Conservation (phyloP, 495 filamentous ascomycete species). For the Articulospora tetracladia region DNA sequence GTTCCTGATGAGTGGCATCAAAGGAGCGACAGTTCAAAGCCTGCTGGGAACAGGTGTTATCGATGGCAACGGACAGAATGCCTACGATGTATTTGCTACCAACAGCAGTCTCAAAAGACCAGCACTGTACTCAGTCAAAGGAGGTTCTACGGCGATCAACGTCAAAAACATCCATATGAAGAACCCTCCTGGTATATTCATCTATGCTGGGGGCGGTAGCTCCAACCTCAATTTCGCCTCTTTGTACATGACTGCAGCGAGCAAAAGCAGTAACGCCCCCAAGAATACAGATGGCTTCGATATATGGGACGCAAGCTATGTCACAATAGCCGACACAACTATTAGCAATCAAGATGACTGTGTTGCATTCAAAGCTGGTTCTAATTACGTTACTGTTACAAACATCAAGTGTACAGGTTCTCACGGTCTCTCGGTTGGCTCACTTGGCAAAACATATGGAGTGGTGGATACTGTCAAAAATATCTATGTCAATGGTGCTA, state of each 20-base stretch:
- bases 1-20: slow-evolving; percentile 33
- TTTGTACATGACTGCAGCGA: slow-evolving; percentile 31
- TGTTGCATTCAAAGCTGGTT: slow-evolving; percentile 56
- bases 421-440: slow-evolving; percentile 64
- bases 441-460: slow-evolving; percentile 41
- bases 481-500: slow-evolving; percentile 32
- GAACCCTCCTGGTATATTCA: slow-evolving; percentile 43
- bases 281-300: slow-evolving; percentile 58
- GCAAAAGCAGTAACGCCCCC: slow-evolving; percentile 31
- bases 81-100: slow-evolving; percentile 35
- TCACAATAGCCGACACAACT: slow-evolving; percentile 44
- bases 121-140: slow-evolving; percentile 38
- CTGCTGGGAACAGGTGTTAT: slow-evolving; percentile 37
- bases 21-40: slow-evolving; percentile 33
- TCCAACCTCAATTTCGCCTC: slow-evolving; percentile 29
- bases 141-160: slow-evolving; percentile 29
- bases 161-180: slow-evolving; percentile 32
- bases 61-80: slow-evolving; percentile 42
- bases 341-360: slow-evolving; percentile 65
- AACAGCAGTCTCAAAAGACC: slow-evolving; percentile 35
- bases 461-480: slow-evolving; percentile 35
- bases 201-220: slow-evolving; percentile 32
- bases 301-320: slow-evolving; percentile 39
- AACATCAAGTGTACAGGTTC: slow-evolving; percentile 48
- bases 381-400: slow-evolving; percentile 51